Evolutionary conservation across 495 filamentous ascomycete species (phyloP), one percentile per base, ranked within the genome.

Genomic region (Hypoxylon crocopeplum): DNA sequence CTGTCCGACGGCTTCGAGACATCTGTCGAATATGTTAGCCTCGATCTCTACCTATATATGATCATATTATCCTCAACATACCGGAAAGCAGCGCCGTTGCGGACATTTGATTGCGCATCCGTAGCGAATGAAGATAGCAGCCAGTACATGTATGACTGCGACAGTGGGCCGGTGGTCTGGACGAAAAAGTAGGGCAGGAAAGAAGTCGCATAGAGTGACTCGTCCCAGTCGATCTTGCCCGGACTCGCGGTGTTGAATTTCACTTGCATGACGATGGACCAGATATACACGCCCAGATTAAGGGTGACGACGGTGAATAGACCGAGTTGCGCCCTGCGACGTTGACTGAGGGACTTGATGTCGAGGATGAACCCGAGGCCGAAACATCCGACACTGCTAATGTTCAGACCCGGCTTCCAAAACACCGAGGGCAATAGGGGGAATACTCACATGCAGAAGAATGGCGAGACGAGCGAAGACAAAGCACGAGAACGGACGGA

Each of bases 401-500:
- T 21, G 22, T 52, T 58, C 42, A 59, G 44, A 2, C 11, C 19
- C n/a, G n/a, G 7, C 29, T 41, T 8, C 13, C 3, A 7, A 29
- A 33, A 30, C 11, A 37, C 19, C 15, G 2, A 34, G n/a, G 16
- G n/a, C 0, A 7, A 8, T 20, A 27, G 17, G 39, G 12, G 29
- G 10, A 10, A 2, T 20, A 32, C 60, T 45, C 36, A 64, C 60
- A 64, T 64, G 60, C 60, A 64, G 37, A 64, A 55, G 32, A 59
- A 59, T 8, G 60, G 60, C 7, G 60, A 59, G 30, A 64, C 33
- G 47, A 64, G 60, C 13, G 60, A 64, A 13, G 60, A 64, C 20
- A 82, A 62, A 11, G 77, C 72, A 16, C 79, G 67, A 19, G 73
- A 66, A 7, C 76, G 74, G 11, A 79, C 77, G n/a, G 76, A 75